Evolutionary conservation across 2,329 filamentous ascomycete genomes (phyloP).

Genomic region (Stagonosporopsis rhizophila): DNA sequence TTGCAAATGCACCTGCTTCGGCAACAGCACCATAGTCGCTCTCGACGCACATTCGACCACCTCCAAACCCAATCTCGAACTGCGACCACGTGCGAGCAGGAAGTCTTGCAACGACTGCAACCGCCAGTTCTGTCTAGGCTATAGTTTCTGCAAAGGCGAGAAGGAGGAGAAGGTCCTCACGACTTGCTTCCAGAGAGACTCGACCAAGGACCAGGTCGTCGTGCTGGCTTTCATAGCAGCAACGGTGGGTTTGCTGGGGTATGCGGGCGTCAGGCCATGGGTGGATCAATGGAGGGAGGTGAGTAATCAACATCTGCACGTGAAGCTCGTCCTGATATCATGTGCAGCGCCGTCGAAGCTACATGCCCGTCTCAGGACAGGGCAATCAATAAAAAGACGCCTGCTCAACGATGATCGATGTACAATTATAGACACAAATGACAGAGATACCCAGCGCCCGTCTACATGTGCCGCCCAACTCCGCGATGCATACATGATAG

Average conservation of each 20-base stretch:
- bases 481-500: slow-evolving; percentile 44
- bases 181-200: slow-evolving; percentile 73
- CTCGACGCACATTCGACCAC: slow-evolving; percentile 57
- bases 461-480: slow-evolving; percentile 34
- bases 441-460: slow-evolving; percentile 36
- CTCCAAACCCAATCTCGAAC: slow-evolving; percentile 33
- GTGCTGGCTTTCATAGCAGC: slow-evolving; percentile 71
- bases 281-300: slow-evolving; percentile 64
- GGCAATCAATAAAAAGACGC: slow-evolving; percentile 25
- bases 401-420: slow-evolving; percentile 3
- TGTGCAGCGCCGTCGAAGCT: slow-evolving; percentile 50
- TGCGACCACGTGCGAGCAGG: slow-evolving; percentile 43
- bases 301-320: slow-evolving; percentile 8
- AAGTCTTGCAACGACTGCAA: slow-evolving; percentile 71
- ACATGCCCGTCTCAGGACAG: slow-evolving; percentile 58
- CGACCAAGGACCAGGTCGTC: slow-evolving; percentile 70
- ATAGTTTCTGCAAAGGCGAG: slow-evolving; percentile 66
- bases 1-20: slow-evolving; percentile 75
- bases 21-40: slow-evolving; percentile 72
- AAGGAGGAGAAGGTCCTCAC: slow-evolving; percentile 70
- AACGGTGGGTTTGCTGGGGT: slow-evolving; percentile 66
- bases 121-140: slow-evolving; percentile 69
- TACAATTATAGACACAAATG: slow-evolving; percentile 38
- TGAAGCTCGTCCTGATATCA: background rate
- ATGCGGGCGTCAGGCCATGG: slow-evolving; percentile 67